Conservation (phyloP, 148 eudicot species). For the Drosera capensis region DNA sequence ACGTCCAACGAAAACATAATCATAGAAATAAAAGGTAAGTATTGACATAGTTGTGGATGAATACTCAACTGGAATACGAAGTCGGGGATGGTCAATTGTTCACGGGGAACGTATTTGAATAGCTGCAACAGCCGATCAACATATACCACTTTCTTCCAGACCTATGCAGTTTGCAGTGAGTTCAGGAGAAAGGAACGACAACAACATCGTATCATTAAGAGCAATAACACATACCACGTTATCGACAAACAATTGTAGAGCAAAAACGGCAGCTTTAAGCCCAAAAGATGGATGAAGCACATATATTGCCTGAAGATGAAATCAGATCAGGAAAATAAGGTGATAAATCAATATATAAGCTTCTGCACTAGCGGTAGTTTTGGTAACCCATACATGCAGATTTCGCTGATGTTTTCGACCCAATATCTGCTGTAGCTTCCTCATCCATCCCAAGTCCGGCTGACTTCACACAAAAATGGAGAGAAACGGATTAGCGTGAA, state of each 20-base stretch:
- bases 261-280: conserved; percentile 64
- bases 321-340: not conserved
- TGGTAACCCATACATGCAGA: conserved; percentile 54
- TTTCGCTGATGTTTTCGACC: conserved; percentile 93
- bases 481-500: conserved; percentile 2
- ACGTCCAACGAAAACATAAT: conserved; percentile 4
- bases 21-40: not conserved
- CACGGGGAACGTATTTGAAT: conserved; percentile 88
- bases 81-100: conserved; percentile 88
- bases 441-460: conserved; percentile 93
- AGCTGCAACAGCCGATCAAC: conserved; percentile 85
- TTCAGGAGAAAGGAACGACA: conserved; percentile 1
- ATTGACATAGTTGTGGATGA: not conserved
- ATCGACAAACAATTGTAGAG: conserved; percentile 66
- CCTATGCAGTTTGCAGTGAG: conserved; percentile 25
- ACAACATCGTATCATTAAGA: not conserved
- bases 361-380: not conserved
- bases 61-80: conserved; percentile 69
- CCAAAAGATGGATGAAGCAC: conserved; percentile 90
- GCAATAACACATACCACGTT: conserved; percentile 43
- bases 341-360: not conserved
- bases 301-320: conserved; percentile 55
- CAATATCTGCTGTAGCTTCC: conserved; percentile 83
- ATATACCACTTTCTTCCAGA: conserved; percentile 89
- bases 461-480: conserved; percentile 31